Conservation (phyloP, 2,329 filamentous ascomycete genomes). For the Calonectria naviculata region DNA sequence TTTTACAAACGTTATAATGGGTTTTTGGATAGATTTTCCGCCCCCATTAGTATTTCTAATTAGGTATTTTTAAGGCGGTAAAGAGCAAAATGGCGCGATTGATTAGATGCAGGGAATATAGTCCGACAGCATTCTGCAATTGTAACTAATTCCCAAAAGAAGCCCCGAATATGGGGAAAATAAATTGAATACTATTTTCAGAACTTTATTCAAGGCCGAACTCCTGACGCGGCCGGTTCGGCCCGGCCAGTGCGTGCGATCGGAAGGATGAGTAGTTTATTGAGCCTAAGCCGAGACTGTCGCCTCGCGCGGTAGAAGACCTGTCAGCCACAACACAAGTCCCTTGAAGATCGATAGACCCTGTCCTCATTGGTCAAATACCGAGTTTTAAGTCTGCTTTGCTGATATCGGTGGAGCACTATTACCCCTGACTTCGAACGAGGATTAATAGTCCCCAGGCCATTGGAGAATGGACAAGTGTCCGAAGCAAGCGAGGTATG, state of each 20-base stretch:
- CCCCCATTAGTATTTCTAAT: not conserved
- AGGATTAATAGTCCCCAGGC: not conserved
- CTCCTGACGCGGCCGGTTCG: too few relatives aligned
- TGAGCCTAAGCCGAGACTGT: not conserved
- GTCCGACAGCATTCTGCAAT: too few relatives aligned
- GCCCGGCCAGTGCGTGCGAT: too few relatives aligned
- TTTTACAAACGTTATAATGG: conserved; percentile 25
- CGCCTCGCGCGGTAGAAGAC: not conserved
- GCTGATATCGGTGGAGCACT: not conserved
- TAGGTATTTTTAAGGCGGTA: too few relatives aligned
- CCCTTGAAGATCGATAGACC: not conserved
- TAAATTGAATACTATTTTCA: too few relatives aligned
- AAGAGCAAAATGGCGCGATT: too few relatives aligned
- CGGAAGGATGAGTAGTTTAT: not conserved
- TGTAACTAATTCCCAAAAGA: too few relatives aligned
- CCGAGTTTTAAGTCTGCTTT: not conserved
- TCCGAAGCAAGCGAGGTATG: not conserved
- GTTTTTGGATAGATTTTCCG: not conserved
- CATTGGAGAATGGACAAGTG: not conserved
- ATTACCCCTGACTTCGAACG: not conserved
- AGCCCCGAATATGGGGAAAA: too few relatives aligned
- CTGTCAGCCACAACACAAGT: not conserved
- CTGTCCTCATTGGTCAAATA: not conserved
- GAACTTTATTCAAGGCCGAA: too few relatives aligned
- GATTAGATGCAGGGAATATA: too few relatives aligned